Conservation (phyloP, 441 rosid genomes). For the Raphanus hybrid region DNA sequence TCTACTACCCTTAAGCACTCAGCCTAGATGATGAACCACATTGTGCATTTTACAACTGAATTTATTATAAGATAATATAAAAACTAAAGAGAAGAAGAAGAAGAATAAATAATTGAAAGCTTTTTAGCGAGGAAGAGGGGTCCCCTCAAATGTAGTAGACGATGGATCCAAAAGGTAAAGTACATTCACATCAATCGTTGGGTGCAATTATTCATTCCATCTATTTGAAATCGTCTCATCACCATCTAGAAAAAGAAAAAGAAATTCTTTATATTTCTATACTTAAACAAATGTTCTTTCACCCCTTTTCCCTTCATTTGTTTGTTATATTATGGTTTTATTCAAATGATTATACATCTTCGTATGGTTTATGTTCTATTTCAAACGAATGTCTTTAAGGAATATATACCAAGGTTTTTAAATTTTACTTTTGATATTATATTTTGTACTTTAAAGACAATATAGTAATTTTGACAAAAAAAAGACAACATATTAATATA, state of each 20-base stretch:
- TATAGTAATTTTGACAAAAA: too few relatives aligned
- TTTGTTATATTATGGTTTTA: conserved; percentile 35
- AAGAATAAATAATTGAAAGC: conserved; percentile 39
- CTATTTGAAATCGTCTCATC: conserved; percentile 40
- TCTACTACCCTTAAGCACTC: conserved; percentile 49
- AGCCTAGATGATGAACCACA: conserved; percentile 52
- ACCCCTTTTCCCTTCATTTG: conserved; percentile 20
- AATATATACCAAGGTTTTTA: conserved; percentile 20
- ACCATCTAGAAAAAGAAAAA: neutral
- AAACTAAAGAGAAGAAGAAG: neutral
- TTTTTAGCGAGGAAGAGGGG: conserved; percentile 46
- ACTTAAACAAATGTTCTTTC: neutral
- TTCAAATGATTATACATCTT: conserved; percentile 26
- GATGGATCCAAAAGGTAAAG: conserved; percentile 76
- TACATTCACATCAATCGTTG: conserved; percentile 30
- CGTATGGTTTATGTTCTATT: conserved; percentile 5
- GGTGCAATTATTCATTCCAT: conserved; percentile 85
- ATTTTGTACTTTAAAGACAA: conserved; percentile 16
- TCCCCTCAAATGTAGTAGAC: conserved; percentile 49
- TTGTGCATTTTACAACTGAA: neutral
- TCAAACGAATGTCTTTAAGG: conserved; percentile 6
- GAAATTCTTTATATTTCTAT: neutral
- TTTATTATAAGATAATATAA: neutral
- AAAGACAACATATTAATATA: neutral
- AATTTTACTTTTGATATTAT: neutral